Evolutionary conservation across 257 asterid genomes (phyloP).

Genomic region (Nicotiana tomentosiformis): DNA sequence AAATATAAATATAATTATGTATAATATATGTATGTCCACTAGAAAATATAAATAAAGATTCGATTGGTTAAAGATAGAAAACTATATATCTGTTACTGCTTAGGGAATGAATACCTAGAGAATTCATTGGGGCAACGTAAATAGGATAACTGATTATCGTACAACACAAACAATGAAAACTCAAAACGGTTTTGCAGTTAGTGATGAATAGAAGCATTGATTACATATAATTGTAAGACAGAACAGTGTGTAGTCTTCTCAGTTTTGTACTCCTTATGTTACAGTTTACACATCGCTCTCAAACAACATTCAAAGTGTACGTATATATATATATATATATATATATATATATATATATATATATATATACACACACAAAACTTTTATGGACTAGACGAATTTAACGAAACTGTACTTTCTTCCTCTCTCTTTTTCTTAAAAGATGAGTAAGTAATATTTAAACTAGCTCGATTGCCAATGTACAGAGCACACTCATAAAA

Average conservation of each 20-base stretch:
- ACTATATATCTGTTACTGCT: background rate
- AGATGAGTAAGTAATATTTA: no score
- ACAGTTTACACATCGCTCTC: constrained; percentile 9
- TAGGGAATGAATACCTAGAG: background rate
- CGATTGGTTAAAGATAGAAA: no score
- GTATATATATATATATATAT: background rate
- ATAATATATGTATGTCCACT: no score
- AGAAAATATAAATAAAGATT: no score
- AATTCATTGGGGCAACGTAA: background rate
- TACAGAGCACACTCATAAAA: background rate
- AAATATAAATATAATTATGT: no score
- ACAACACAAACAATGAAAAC: background rate
- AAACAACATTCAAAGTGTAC: constrained; percentile 5
- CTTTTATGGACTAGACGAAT: background rate
- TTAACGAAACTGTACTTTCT: constrained; percentile 1
- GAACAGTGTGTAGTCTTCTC: background rate
- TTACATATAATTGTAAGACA: background rate
- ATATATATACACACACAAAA: background rate
- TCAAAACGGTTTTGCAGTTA: constrained; percentile 7
- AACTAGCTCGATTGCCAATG: background rate
- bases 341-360: background rate
- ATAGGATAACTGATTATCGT: background rate
- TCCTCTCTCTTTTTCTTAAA: background rate
- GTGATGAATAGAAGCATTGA: background rate
- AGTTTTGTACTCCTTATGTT: background rate